Conservation (phyloP, 441 rosid genomes). For the Hura crepitans region DNA sequence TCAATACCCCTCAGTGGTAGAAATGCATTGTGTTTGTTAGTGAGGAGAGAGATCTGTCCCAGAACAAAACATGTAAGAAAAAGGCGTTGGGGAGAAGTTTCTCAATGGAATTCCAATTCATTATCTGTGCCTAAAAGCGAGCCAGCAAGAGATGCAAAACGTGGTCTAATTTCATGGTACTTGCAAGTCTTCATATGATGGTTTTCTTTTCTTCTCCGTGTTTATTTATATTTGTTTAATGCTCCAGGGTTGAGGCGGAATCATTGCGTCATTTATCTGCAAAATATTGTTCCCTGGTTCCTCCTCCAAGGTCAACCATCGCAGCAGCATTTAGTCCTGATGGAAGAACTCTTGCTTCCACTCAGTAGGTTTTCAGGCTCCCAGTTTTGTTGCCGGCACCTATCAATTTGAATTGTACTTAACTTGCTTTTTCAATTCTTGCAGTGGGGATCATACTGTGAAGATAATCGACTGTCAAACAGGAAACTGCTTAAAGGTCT, state of each 20-base stretch:
- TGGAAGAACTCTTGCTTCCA: constrained; percentile 81
- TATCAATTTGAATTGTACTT: constrained; percentile 8
- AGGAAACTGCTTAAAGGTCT: constrained; percentile 71
- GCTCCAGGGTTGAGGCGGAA: constrained; percentile 75
- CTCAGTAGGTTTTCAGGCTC: constrained; percentile 50
- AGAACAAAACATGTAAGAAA: constrained; percentile 44
- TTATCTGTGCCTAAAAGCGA: constrained; percentile 30
- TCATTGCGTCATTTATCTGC: constrained; percentile 72
- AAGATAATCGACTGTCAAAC: constrained; percentile 81
- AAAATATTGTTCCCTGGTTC: constrained; percentile 62
- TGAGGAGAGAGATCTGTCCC: constrained; percentile 59
- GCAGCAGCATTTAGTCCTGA: constrained; percentile 91
- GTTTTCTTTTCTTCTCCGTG: constrained; percentile 2
- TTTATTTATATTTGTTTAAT: constrained; percentile 6
- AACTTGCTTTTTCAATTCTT: constrained; percentile 17
- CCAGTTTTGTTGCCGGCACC: background rate
- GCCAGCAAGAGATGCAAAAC: constrained; percentile 43
- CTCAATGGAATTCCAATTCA: constrained; percentile 31
- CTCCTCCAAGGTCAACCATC: constrained; percentile 89
- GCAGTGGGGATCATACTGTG: constrained; percentile 93
- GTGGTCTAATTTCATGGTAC: constrained; percentile 64
- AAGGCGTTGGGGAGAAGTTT: constrained; percentile 48
- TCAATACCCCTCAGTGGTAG: constrained; percentile 32
- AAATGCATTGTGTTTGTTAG: constrained; percentile 49
- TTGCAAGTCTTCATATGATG: background rate